A percentile compares a stretch with the other conserved stretches of the same genome.
Evolutionary conservation across 208 protist species (phyloP).

Genomic region (Acanthamoeba divionensis): DNA sequence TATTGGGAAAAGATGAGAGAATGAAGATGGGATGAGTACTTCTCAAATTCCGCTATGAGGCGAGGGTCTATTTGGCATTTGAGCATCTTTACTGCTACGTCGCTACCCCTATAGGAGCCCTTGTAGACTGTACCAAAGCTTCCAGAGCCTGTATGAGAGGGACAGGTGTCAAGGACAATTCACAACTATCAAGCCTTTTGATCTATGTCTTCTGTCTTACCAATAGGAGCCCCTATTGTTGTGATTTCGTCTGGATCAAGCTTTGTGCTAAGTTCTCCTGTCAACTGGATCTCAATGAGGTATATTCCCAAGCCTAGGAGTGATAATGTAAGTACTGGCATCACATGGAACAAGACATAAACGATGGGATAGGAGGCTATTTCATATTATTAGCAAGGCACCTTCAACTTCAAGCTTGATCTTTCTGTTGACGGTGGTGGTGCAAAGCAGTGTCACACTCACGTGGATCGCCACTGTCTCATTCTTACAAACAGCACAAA

Average conservation of each 20-base stretch:
- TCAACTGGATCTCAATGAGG: background rate
- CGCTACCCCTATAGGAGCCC: background rate
- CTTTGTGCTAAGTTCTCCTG: conserved; percentile 1
- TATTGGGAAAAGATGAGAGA: background rate
- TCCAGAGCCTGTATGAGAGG: background rate
- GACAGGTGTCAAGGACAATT: background rate
- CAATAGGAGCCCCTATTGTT: background rate
- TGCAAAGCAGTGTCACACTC: background rate
- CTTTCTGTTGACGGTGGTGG: background rate
- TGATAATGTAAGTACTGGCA: no score
- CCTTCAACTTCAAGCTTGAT: conserved; percentile 5
- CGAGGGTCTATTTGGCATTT: background rate
- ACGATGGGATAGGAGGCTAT: no score
- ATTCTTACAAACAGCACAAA: no score
- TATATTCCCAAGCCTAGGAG: background rate
- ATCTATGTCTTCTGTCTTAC: background rate
- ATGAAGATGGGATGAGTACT: background rate
- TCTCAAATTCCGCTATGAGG: background rate
- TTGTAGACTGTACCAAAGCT: conserved; percentile 36
- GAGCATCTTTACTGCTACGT: conserved; percentile 24
- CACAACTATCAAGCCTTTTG: background rate
- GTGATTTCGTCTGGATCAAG: conserved; percentile 43
- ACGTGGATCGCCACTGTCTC: background rate
- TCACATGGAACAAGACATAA: no score
- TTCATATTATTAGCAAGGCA: no score